phyloP scores from a whole-genome alignment of 1,284 basidiomycete species.

The Rhodotorula sp. region DNA sequence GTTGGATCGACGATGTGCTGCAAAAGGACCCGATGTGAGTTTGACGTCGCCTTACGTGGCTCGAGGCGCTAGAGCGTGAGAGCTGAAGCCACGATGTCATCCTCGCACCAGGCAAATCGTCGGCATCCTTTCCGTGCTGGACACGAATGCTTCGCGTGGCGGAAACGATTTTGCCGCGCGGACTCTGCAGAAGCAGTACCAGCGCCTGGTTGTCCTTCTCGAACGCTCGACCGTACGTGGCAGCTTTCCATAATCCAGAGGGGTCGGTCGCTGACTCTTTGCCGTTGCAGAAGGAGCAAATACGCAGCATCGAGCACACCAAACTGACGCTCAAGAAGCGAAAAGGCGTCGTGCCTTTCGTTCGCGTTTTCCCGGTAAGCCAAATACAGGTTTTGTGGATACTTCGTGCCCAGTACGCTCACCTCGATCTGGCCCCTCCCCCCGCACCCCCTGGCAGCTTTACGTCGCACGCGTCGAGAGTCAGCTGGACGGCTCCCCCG shows the following conservation, averaged over 20 bases:
- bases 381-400: no score
- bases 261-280: constrained; percentile 5
- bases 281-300: constrained; percentile 61
- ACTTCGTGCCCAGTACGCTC: neutral
- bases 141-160: constrained; percentile 73
- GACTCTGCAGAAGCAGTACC: constrained; percentile 76
- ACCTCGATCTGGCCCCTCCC: no score
- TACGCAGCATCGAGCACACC: constrained; percentile 84
- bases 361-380: constrained; percentile 79
- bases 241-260: neutral
- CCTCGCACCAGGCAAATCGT: constrained; percentile 66
- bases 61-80: no score
- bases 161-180: constrained; percentile 73
- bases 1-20: constrained; percentile 77
- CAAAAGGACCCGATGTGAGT: constrained; percentile 74
- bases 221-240: constrained; percentile 34
- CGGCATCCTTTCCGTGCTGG: constrained; percentile 75
- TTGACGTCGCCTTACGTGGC: no score
- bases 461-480: constrained; percentile 81
- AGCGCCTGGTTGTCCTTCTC: constrained; percentile 50
- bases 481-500: constrained; percentile 76
- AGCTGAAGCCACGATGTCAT: neutral
- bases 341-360: constrained; percentile 86
- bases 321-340: constrained; percentile 89
- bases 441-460: no score